Conservation (phyloP, 371 early-diverging fungal genomes). For the Mucor ambiguus region DNA sequence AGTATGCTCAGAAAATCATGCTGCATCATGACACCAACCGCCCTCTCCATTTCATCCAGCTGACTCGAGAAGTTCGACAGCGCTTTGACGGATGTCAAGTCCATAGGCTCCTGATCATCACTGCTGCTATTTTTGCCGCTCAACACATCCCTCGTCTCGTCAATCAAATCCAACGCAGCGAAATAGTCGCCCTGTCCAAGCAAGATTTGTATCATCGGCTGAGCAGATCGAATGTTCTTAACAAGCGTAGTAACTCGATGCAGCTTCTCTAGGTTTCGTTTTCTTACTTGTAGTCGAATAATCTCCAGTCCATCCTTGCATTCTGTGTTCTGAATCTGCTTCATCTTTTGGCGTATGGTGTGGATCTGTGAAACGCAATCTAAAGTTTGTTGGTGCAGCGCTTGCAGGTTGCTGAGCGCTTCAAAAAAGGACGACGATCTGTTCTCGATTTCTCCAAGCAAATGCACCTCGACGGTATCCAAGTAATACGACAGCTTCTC, state of each 20-base stretch:
- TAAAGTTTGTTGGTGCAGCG: constrained; percentile 85
- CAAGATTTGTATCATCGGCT: constrained; percentile 81
- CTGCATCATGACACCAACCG: constrained; percentile 75
- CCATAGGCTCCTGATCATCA: constrained; percentile 31
- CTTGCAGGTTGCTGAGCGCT: constrained; percentile 89
- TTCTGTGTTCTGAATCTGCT: constrained; percentile 63
- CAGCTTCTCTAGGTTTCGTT: constrained; percentile 70
- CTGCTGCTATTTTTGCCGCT: constrained; percentile 34
- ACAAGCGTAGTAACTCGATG: constrained; percentile 70
- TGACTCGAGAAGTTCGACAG: constrained; percentile 66
- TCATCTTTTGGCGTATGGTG: constrained; percentile 70
- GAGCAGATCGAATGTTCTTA: constrained; percentile 71
- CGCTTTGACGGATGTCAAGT: constrained; percentile 62
- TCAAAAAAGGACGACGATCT: constrained; percentile 92
- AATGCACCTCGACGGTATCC: constrained; percentile 91
- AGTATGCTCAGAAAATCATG: constrained; percentile 68
- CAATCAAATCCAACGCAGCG: constrained; percentile 85
- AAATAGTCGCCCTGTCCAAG: constrained; percentile 80
- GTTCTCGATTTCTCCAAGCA: constrained; percentile 88
- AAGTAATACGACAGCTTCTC: constrained; percentile 88
- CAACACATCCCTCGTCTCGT: constrained; percentile 66
- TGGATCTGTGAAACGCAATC: constrained; percentile 85
- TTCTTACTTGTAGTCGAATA: constrained; percentile 73
- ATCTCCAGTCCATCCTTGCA: constrained; percentile 81
- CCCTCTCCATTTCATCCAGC: constrained; percentile 65